Evolutionary conservation across 768 basidiomycete genomes (phyloP).

Genomic region (Tricholoma bakamatsutake): DNA sequence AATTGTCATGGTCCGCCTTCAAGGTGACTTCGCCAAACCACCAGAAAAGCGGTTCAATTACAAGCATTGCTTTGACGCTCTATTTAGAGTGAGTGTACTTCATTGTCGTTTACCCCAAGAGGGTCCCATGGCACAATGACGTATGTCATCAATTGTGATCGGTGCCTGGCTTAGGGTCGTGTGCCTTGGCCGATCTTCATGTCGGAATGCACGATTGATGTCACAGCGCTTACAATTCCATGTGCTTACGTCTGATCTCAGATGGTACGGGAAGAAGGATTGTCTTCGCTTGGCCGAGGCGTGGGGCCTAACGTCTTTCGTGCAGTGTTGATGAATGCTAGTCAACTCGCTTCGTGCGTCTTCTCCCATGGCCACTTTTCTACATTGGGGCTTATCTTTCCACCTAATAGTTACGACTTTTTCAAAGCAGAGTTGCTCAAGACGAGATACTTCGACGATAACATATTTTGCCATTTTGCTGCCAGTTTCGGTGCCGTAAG

Average conservation of each 20-base stretch:
- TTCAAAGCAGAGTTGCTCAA: conserved; percentile 82
- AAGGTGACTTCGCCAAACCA: conserved; percentile 87
- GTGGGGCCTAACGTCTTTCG: conserved; percentile 83
- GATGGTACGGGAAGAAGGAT: conserved; percentile 88
- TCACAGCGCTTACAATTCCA: neutral
- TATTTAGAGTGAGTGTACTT: conserved; percentile 69
- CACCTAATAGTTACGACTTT: conserved; percentile 62
- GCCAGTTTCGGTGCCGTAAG: conserved; percentile 83
- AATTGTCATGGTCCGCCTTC: conserved; percentile 83
- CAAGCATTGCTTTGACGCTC: conserved; percentile 83
- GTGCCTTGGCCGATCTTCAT: conserved; percentile 3
- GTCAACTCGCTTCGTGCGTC: conserved; percentile 83
- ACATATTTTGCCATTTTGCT: conserved; percentile 77
- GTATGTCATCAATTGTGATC: conserved; percentile 7
- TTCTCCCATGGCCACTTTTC: neutral
- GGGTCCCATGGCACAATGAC: neutral
- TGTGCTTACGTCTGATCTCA: conserved; percentile 21
- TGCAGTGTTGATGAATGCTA: conserved; percentile 86
- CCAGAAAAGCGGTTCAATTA: conserved; percentile 88
- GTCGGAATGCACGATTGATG: neutral
- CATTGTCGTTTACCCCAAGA: conserved; percentile 7
- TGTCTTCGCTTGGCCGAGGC: conserved; percentile 69
- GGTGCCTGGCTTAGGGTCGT: conserved; percentile 14
- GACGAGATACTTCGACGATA: conserved; percentile 69
- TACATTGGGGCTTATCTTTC: neutral